These are phyloP conservation scores for Aspergillus tamarii DNA, from an alignment of 2,329 filamentous ascomycete genomes.

Conservation along the genomic window DNA sequence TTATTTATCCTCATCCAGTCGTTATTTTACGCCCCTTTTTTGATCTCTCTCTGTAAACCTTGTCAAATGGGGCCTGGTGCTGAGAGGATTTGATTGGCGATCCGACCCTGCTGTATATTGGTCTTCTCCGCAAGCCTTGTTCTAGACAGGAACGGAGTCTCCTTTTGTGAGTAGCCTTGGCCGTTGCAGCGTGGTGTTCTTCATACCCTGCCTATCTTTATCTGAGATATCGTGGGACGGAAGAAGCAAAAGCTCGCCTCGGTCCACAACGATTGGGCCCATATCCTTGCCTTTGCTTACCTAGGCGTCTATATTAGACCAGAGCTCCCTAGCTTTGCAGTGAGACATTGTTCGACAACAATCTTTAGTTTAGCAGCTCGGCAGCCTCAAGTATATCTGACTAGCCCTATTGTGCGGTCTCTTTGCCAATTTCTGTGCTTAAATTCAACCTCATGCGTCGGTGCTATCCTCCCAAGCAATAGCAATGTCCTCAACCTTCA, in stretches of 20 bases:
- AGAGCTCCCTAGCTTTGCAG: conserved; percentile 7
- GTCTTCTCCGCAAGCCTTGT: conserved; percentile 16
- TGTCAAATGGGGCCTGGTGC: conserved; percentile 17
- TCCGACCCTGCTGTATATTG: conserved; percentile 10
- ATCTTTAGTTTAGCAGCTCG: not conserved
- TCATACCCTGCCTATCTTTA: conserved; percentile 15
- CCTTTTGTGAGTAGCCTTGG: conserved; percentile 12
- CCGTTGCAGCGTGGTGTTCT: conserved; percentile 18
- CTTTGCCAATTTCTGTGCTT: conserved; percentile 14
- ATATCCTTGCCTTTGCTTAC: conserved; percentile 15
- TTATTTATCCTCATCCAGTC: conserved; percentile 20
- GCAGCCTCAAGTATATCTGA: not conserved
- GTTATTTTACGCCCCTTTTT: conserved; percentile 15
- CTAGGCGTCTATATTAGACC: conserved; percentile 14
- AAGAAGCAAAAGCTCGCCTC: conserved; percentile 23
- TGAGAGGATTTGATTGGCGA: conserved; percentile 15
- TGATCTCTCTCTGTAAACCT: conserved; percentile 20
- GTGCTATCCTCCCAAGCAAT: conserved; percentile 32
- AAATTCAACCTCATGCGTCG: conserved; percentile 34
- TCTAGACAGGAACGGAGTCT: conserved; percentile 20
- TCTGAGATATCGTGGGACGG: conserved; percentile 14
- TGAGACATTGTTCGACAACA: conserved; percentile 4
- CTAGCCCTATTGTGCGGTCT: not conserved
- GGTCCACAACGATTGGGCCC: conserved; percentile 16
- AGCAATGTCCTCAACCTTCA: conserved; percentile 34